Conservation (phyloP, 2,329 filamentous ascomycete genomes). For the Talaromyces verruculosus region DNA sequence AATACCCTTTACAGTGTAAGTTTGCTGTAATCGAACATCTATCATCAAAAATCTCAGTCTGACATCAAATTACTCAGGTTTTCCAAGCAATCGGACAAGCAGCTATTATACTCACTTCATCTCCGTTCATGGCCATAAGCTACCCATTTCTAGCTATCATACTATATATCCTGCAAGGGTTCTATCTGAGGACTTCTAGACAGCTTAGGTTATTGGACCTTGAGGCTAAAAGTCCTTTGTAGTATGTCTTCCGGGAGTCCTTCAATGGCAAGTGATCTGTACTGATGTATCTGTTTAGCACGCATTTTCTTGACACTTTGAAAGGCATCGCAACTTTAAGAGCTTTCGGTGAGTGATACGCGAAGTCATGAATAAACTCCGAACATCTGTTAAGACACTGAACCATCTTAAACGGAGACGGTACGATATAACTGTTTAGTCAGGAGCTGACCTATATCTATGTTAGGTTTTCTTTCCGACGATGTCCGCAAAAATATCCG, state of each 20-base stretch:
- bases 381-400: neutral
- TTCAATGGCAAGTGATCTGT: neutral
- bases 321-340: constrained; percentile 57
- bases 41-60: neutral
- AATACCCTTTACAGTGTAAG: constrained; percentile 29
- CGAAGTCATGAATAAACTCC: neutral
- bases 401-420: neutral
- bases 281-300: constrained; percentile 9
- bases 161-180: constrained; percentile 54
- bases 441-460: neutral
- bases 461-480: constrained; percentile 1
- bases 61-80: constrained; percentile 20
- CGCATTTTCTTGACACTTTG: constrained; percentile 47
- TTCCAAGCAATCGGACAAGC: constrained; percentile 28
- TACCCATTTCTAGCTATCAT: constrained; percentile 25
- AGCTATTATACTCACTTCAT: constrained; percentile 28
- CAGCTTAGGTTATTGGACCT: constrained; percentile 62
- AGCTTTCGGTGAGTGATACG: constrained; percentile 48
- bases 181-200: constrained; percentile 61
- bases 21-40: neutral
- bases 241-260: constrained; percentile 6
- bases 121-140: constrained; percentile 30
- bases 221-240: constrained; percentile 60
- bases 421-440: neutral
- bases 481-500: constrained; percentile 43